Evolutionary conservation across 768 basidiomycete genomes (phyloP), one percentile per base, ranked within the genome.

Genomic region (Phlegmacium glaucopus): DNA sequence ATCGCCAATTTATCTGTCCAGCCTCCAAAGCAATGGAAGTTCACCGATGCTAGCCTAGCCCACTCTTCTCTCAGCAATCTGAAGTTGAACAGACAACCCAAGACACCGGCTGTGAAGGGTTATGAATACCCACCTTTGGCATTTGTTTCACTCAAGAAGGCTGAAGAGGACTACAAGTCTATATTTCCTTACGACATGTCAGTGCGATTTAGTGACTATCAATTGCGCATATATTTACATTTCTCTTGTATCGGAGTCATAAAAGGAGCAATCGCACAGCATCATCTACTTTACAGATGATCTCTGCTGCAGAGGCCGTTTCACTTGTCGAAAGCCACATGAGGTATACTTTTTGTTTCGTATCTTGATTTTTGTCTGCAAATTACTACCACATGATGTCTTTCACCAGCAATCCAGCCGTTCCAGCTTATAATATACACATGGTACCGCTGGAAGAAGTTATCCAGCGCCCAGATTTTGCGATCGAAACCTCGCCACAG

Each of bases 131-230:
- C 55, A 13, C 66, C 69, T 6, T 52, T 71, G 35, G 34, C 22
- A 4, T 66, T 71, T 48, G 53, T 70, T 12, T 58, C 64, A 27
- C 29, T 69, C 22, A 45, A 57, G 13, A 60, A 62, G 39, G 60
- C 60, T 5, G 64, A 66, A 41, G 44, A 49, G 17, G 47, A 60
- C 2, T 68, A 64, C 49, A 43, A 45, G 25, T 16, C 43, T 22
- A 46, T 61, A 47, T 58, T 59, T 34, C 29, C 44, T 28, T 44
- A n/a, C 39, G 45, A 53, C 18, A 45, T 42, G 58, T 56, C 39
- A 39, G 22, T 22, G 22, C 22, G 22, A 22, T 22, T 22, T 22
- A 22, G 22, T 22, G 5, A 5, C 22, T 5, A 5, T 22, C 22
- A 22, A 22, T 22, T 22, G 22, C 22, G 22, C 22, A 22, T 22